These are phyloP conservation scores for Tetraselmis chui DNA, from an alignment of 139 green algal species.

Conservation along the genomic window DNA sequence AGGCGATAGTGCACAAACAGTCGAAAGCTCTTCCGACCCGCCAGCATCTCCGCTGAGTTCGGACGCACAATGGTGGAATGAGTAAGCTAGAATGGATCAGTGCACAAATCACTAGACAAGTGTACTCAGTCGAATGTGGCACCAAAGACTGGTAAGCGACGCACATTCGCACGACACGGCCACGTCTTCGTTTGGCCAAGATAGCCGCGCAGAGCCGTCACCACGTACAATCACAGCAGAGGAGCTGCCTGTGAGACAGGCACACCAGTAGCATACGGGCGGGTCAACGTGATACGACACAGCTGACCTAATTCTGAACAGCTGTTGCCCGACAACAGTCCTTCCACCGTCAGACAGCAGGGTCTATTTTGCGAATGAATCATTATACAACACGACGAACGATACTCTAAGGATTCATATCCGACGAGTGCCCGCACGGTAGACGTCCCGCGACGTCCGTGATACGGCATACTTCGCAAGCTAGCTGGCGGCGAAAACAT, in stretches of 20 bases:
- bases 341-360: neutral
- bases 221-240: neutral
- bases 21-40: neutral
- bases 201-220: neutral
- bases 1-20: neutral
- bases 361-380: neutral
- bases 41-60: neutral
- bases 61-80: neutral
- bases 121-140: neutral
- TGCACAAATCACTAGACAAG: neutral
- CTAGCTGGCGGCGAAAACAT: too few species aligned
- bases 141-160: neutral
- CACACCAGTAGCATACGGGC: too few species aligned
- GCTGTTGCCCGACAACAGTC: neutral
- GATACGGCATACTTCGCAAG: too few species aligned
- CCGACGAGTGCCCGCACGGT: too few species aligned
- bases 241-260: neutral
- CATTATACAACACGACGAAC: neutral
- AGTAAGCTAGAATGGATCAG: neutral
- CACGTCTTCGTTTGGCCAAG: neutral
- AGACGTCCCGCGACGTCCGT: too few species aligned
- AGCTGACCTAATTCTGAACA: neutral
- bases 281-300: too few species aligned
- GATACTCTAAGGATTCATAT: neutral
- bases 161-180: neutral